Evolutionary conservation across 306 rosid genomes (phyloP).

Genomic region (Hippophae tibetana): DNA sequence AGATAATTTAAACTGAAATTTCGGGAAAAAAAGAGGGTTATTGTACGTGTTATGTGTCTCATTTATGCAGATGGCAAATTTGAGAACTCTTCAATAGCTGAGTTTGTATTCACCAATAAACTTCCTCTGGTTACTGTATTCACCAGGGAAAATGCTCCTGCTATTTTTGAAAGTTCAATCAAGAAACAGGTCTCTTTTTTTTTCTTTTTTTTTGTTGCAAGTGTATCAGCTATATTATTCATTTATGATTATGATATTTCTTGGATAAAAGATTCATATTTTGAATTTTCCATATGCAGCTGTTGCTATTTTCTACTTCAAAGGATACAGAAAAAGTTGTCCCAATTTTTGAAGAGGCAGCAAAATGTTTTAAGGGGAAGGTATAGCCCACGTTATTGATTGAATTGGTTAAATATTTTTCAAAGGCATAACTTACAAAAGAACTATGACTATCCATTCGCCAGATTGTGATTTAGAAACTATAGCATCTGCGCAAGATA

Average conservation of each 20-base stretch:
- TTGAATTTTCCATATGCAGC: constrained; percentile 31
- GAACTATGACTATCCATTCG: no score
- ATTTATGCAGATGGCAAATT: constrained; percentile 60
- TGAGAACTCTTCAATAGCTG: constrained; percentile 51
- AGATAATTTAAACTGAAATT: neutral
- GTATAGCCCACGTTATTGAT: constrained; percentile 31
- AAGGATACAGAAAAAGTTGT: constrained; percentile 65
- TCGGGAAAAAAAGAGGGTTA: neutral
- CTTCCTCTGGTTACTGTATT: constrained; percentile 78
- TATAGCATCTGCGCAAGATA: no score
- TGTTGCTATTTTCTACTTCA: constrained; percentile 61
- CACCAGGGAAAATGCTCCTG: constrained; percentile 79
- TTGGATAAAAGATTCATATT: constrained; percentile 10
- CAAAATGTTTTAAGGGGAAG: constrained; percentile 87
- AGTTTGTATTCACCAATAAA: constrained; percentile 77
- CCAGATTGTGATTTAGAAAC: no score
- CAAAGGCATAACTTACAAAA: no score
- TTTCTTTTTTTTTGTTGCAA: neutral
- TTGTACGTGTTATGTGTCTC: constrained; percentile 5
- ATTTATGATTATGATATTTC: neutral
- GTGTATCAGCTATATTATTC: neutral
- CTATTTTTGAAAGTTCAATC: constrained; percentile 73
- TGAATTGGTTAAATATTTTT: neutral
- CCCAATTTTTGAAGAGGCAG: constrained; percentile 63
- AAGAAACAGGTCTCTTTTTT: constrained; percentile 66